phyloP scores from a whole-genome alignment of 768 basidiomycete species.

The Boletus edulis region DNA sequence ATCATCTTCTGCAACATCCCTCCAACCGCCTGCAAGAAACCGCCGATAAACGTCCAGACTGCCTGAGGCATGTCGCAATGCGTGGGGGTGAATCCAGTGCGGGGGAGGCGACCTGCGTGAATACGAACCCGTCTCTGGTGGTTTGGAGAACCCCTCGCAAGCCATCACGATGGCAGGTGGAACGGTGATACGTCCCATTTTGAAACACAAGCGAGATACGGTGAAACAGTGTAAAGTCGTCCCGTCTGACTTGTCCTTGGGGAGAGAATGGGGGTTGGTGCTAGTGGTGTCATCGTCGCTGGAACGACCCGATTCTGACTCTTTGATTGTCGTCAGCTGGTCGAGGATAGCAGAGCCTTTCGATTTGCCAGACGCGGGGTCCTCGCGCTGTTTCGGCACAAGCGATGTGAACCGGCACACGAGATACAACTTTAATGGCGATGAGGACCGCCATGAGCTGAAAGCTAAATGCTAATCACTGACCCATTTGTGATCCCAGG shows the following conservation, averaged over 20 bases:
- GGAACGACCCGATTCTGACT: neutral
- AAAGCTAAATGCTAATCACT: neutral
- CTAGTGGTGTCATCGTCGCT: neutral
- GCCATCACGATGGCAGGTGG: slow-evolving; percentile 63
- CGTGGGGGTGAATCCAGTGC: slow-evolving; percentile 9
- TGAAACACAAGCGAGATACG: slow-evolving; percentile 64
- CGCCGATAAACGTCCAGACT: slow-evolving; percentile 35
- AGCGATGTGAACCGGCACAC: slow-evolving; percentile 12
- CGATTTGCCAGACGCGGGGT: neutral
- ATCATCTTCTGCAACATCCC: slow-evolving; percentile 49
- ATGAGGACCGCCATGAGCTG: neutral
- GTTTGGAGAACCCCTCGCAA: slow-evolving; percentile 47
- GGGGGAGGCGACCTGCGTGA: slow-evolving; percentile 10
- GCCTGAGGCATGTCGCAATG: slow-evolving; percentile 5
- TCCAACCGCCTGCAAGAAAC: slow-evolving; percentile 60
- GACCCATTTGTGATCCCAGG: slow-evolving; percentile 21
- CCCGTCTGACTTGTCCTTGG: slow-evolving; percentile 33
- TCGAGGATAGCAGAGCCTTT: neutral
- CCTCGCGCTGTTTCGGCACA: neutral
- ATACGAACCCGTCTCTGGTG: slow-evolving; percentile 12
- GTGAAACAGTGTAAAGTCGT: slow-evolving; percentile 54
- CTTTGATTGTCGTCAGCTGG: neutral
- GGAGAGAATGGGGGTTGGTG: neutral
- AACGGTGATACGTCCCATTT: slow-evolving; percentile 66
- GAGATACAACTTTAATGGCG: slow-evolving; percentile 10